These are phyloP conservation scores for Xylariaceae sp. DNA, from an alignment of 2,329 filamentous ascomycete genomes.

Conservation along the genomic window DNA sequence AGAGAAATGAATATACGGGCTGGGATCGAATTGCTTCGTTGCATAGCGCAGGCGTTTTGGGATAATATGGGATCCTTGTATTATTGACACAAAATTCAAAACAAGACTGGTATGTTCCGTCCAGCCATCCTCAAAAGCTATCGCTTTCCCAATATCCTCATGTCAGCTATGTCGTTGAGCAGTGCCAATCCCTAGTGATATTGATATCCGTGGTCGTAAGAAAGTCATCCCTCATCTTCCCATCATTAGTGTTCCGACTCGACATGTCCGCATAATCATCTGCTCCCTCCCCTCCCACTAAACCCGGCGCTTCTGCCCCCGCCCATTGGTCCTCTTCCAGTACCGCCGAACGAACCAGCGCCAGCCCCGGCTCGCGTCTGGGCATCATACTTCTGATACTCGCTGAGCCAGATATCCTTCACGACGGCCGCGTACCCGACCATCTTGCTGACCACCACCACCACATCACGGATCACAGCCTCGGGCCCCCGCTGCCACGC, in stretches of 20 bases:
- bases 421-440: conserved; percentile 54
- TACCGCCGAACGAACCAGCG: conserved; percentile 20
- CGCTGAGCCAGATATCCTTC: conserved; percentile 60
- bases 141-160: conserved; percentile 9
- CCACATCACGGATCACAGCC: conserved; percentile 65
- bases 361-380: conserved; percentile 44
- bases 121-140: conserved; percentile 12
- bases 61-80: conserved; percentile 12
- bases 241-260: conserved; percentile 2
- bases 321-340: conserved; percentile 23
- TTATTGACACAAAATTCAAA: conserved; percentile 32
- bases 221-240: conserved; percentile 24
- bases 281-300: conserved; percentile 14
- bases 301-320: conserved; percentile 24
- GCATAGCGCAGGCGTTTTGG: conserved; percentile 41
- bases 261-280: conserved; percentile 1
- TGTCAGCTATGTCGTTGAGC: neutral
- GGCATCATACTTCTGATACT: conserved; percentile 64
- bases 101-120: conserved; percentile 11
- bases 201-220: conserved; percentile 20
- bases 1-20: no score
- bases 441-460: conserved; percentile 50
- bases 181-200: conserved; percentile 1
- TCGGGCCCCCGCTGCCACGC: conserved; percentile 71
- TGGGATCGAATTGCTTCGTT: conserved; percentile 21